Conservation (phyloP, 345 rosid genomes). For the Pugionium dolabratum region DNA sequence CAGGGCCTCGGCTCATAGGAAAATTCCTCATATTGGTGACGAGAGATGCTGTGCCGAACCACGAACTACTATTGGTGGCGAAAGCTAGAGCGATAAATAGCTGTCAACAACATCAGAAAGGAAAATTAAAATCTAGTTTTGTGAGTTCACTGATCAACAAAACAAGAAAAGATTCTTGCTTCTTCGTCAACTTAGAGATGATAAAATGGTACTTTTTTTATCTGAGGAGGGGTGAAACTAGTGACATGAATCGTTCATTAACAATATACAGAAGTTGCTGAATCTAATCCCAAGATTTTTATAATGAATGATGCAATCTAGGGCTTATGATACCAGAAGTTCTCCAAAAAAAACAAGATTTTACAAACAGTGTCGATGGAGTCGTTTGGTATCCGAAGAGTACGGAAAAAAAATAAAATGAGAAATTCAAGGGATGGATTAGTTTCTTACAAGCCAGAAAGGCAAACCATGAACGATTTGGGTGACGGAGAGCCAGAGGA, state of each 20-base stretch:
- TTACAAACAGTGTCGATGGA: neutral
- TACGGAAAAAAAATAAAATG: neutral
- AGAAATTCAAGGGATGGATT: neutral
- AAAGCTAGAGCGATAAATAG: constrained; percentile 72
- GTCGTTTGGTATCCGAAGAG: neutral
- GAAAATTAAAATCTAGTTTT: neutral
- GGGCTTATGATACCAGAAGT: neutral
- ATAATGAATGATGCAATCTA: neutral
- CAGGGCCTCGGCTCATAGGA: constrained; percentile 69
- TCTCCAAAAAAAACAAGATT: neutral
- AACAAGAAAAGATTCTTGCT: neutral
- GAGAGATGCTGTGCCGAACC: constrained; percentile 75
- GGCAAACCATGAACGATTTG: constrained; percentile 64
- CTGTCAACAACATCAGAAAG: constrained; percentile 45
- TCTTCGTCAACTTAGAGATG: neutral
- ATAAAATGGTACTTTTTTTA: neutral
- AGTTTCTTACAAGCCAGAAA: constrained; percentile 70
- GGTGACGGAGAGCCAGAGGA: constrained; percentile 79
- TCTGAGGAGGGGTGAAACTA: no score
- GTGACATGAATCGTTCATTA: no score
- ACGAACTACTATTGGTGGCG: constrained; percentile 76
- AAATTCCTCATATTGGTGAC: constrained; percentile 88
- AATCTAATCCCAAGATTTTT: no score
- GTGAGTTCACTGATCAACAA: neutral
- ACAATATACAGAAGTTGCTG: no score